These are phyloP conservation scores for Sporothrix brunneoviolacea DNA, from an alignment of 2,329 filamentous ascomycete genomes.

Conservation along the genomic window DNA sequence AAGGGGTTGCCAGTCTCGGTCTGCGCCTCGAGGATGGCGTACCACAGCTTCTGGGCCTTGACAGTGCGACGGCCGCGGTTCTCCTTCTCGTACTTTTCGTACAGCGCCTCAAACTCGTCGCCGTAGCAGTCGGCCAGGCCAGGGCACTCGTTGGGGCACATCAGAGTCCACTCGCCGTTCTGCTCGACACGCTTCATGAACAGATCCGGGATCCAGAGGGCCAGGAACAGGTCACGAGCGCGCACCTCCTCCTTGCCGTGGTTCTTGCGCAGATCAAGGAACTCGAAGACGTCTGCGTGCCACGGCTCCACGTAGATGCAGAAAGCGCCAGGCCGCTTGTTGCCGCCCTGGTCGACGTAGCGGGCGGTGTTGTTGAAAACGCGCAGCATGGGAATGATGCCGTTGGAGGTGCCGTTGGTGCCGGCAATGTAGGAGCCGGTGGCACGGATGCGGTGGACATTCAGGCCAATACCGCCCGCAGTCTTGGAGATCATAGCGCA, in stretches of 20 bases:
- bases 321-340: slow-evolving; percentile 97
- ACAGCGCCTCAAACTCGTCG: slow-evolving; percentile 92
- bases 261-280: slow-evolving; percentile 97
- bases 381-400: slow-evolving; percentile 93
- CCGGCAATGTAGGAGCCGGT: slow-evolving; percentile 97
- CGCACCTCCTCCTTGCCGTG: slow-evolving; percentile 98
- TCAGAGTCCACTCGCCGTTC: slow-evolving; percentile 94
- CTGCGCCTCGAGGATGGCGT: slow-evolving; percentile 94
- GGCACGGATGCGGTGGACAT: slow-evolving; percentile 92
- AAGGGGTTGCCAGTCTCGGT: slow-evolving; percentile 98
- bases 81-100: slow-evolving; percentile 85
- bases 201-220: slow-evolving; percentile 95
- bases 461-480: slow-evolving; percentile 94
- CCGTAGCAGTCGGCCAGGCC: slow-evolving; percentile 95
- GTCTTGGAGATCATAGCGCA: slow-evolving; percentile 99
- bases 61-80: slow-evolving; percentile 84
- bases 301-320: slow-evolving; percentile 98
- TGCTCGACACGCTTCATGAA: slow-evolving; percentile 99
- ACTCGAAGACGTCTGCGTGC: slow-evolving; percentile 97
- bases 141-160: slow-evolving; percentile 95
- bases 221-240: slow-evolving; percentile 94
- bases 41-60: slow-evolving; percentile 99
- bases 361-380: slow-evolving; percentile 99
- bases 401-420: slow-evolving; percentile 97
- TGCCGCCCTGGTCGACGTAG: slow-evolving; percentile 97